Evolutionary conservation across 805 yeast genomes (phyloP).

Genomic region (Myxozyma kluyveri): DNA sequence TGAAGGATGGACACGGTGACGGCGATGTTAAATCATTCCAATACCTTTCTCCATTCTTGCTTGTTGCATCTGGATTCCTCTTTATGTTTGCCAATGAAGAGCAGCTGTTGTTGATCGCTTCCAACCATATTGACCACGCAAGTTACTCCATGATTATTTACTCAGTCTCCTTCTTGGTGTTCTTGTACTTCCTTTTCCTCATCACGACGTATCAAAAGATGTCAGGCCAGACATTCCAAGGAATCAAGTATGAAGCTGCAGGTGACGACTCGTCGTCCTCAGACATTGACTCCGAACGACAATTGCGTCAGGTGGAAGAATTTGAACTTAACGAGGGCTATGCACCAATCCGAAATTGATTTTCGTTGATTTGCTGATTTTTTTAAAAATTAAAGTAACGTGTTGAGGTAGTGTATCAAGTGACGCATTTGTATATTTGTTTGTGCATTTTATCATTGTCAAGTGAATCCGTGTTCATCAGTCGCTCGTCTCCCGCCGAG

Average conservation of each 20-base stretch:
- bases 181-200: conserved; percentile 44
- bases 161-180: conserved; percentile 70
- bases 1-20: conserved; percentile 51
- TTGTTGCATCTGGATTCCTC: conserved; percentile 72
- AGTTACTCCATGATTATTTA: conserved; percentile 71
- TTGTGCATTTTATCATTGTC: too few relatives aligned
- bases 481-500: too few relatives aligned
- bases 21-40: conserved; percentile 69
- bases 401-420: too few relatives aligned
- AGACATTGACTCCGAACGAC: conserved; percentile 23
- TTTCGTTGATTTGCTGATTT: too few relatives aligned
- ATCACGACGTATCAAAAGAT: conserved; percentile 33
- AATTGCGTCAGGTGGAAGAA: conserved; percentile 16
- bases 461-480: too few relatives aligned
- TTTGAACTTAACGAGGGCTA: conserved; percentile 13
- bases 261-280: conserved; percentile 18
- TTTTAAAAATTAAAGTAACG: too few relatives aligned
- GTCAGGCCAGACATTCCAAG: conserved; percentile 1
- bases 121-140: conserved; percentile 78
- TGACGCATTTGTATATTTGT: too few relatives aligned
- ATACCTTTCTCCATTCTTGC: conserved; percentile 71
- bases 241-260: conserved; percentile 24
- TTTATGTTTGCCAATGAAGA: conserved; percentile 95
- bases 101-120: conserved; percentile 67
- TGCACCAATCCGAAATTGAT: background rate